phyloP scores from a whole-genome alignment of 768 basidiomycete species.

The Hypsizygus marmoreus region DNA sequence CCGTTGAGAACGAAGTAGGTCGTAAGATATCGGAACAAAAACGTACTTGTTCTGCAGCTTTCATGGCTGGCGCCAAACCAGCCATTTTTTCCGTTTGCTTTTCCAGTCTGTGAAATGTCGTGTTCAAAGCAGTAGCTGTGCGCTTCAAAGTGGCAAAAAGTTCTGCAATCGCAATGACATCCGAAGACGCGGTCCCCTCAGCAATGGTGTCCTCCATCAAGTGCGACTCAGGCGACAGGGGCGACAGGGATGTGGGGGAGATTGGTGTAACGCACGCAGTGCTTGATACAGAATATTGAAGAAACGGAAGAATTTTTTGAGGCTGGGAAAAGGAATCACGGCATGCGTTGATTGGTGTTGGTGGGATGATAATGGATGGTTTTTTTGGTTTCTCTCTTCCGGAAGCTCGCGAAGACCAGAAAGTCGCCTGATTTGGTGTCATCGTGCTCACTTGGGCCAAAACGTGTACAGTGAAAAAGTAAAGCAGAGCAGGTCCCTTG shows the following conservation, averaged over 20 bases:
- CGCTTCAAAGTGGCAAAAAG: constrained; percentile 47
- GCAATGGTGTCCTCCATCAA: not conserved
- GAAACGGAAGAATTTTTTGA: constrained; percentile 1
- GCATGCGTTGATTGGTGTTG: constrained; percentile 15
- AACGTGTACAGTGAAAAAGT: too few species aligned
- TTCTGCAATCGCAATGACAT: constrained; percentile 44
- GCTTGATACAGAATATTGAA: constrained; percentile 5
- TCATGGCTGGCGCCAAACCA: constrained; percentile 44
- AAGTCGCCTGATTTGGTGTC: too few species aligned
- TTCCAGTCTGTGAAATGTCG: constrained; percentile 46
- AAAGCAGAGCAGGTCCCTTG: too few species aligned
- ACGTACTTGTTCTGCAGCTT: constrained; percentile 45
- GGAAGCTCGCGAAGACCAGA: constrained; percentile 6
- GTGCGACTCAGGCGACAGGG: too few species aligned
- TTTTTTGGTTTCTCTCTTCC: constrained; percentile 17
- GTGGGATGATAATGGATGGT: constrained; percentile 28
- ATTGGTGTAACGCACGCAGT: constrained; percentile 7
- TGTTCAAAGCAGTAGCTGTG: constrained; percentile 39
- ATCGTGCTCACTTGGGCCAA: too few species aligned
- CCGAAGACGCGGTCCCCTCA: constrained; percentile 27
- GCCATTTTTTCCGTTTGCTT: constrained; percentile 48
- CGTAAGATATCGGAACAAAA: not conserved
- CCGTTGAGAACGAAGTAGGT: constrained; percentile 9
- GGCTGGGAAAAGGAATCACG: not conserved
- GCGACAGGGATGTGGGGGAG: constrained; percentile 1